These are phyloP conservation scores for Rhizopus microsporus DNA, from an alignment of 371 early-diverging fungal genomes.

Conservation along the genomic window DNA sequence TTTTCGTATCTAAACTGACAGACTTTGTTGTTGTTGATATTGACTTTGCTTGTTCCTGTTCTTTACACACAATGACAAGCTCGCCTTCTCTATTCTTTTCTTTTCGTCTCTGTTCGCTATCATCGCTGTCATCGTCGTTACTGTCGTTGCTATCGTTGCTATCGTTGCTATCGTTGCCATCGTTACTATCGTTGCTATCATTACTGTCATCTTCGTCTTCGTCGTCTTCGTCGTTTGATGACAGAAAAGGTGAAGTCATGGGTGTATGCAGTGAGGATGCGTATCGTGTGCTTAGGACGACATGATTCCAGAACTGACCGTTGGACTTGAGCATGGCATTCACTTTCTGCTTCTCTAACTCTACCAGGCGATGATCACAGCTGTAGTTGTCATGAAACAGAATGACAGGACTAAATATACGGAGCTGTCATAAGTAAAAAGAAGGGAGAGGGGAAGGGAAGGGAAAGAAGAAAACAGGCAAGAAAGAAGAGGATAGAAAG, in stretches of 20 bases:
- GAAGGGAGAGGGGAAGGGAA: background rate
- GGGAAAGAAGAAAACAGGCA: background rate
- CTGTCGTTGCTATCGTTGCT: too few species aligned
- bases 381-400: constrained; percentile 23
- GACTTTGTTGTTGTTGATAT: too few species aligned
- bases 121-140: background rate
- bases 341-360: constrained; percentile 20
- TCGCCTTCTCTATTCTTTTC: too few species aligned
- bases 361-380: constrained; percentile 19
- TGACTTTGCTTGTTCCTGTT: too few species aligned
- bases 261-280: constrained; percentile 12
- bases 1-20: background rate
- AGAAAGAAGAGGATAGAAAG: background rate
- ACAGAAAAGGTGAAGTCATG: background rate
- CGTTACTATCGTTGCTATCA: background rate
- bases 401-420: constrained; percentile 30
- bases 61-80: too few species aligned
- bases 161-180: background rate
- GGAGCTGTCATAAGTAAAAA: constrained; percentile 15
- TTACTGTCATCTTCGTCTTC: constrained; percentile 1
- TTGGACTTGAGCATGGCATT: constrained; percentile 27
- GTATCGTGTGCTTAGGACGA: constrained; percentile 12
- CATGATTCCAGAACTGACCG: constrained; percentile 19
- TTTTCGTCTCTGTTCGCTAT: too few species aligned
- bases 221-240: constrained; percentile 6